Evolutionary conservation across 306 rosid species (phyloP).

Genomic region (Casuarina cunninghamiana): DNA sequence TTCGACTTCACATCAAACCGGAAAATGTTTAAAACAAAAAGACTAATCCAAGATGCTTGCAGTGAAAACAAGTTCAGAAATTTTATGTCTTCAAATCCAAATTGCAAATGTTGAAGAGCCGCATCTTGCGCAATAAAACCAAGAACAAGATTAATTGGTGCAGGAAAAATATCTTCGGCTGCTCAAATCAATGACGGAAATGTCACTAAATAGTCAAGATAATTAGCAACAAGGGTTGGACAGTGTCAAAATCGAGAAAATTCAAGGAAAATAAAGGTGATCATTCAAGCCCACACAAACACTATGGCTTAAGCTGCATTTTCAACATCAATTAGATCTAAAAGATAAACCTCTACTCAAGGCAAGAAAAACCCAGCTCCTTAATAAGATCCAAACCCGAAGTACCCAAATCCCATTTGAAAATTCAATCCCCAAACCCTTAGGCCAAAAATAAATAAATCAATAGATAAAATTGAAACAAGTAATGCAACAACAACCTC

Average conservation of each 20-base stretch:
- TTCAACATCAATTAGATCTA: slow-evolving; percentile 27
- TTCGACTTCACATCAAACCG: not conserved
- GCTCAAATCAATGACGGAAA: not conserved
- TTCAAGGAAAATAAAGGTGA: not conserved
- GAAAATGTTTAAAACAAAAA: not conserved
- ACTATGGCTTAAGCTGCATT: slow-evolving; percentile 7
- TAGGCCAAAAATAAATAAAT: not conserved
- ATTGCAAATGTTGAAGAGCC: slow-evolving; percentile 14
- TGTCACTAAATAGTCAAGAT: not conserved
- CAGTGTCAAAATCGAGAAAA: not conserved
- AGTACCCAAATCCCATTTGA: not conserved
- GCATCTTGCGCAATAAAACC: not conserved
- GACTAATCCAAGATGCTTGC: not conserved
- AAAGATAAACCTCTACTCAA: slow-evolving; percentile 19
- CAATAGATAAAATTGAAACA: not conserved
- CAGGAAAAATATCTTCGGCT: slow-evolving; percentile 6
- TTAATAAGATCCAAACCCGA: slow-evolving; percentile 14
- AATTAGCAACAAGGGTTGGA: not conserved
- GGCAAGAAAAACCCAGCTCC: not conserved
- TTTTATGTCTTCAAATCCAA: slow-evolving; percentile 8
- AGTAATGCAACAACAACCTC: not conserved
- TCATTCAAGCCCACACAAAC: slow-evolving; percentile 19
- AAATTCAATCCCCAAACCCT: slow-evolving; percentile 6
- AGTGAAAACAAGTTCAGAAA: not conserved
- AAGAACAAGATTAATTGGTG: not conserved